Base-by-base conservation (phyloP, 1,284 basidiomycete genomes). In the Ustilago loliicola region DNA sequence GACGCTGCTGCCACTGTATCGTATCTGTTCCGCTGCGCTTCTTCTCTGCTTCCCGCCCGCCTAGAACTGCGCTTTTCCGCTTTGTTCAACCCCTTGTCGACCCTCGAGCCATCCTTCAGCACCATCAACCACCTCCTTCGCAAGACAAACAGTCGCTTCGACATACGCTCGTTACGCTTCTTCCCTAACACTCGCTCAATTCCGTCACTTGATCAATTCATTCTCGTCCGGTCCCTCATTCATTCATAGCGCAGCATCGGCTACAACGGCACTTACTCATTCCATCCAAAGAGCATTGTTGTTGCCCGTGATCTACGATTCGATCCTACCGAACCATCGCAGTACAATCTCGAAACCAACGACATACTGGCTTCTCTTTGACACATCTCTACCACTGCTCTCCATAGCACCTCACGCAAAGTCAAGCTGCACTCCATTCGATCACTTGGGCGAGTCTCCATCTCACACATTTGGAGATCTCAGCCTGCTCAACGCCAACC, bases 391-490 rank as follows among this genome's bases (percentile, higher is more conserved):
- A 13, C 15, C 40, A 32, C 53, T 25, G 5, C n/a, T n/a, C n/a
- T n/a, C n/a, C n/a, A n/a, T n/a, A n/a, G n/a, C n/a, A n/a, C n/a
- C n/a, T n/a, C n/a, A n/a, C 13, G 27, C 29, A 21, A 19, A 10
- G 5, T 21, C 52, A 54, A 36, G 13, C 30, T 50, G 57, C 27
- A 21, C 5, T 19, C n/a, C 47, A 21, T 34, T 32, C 45, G n/a
- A 59, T 30, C 40, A 34, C 5, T 38, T 45, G 2, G 61, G 52
- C 61, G 52, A 42, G 45, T 62, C 61, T 65, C 57, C 64, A 60
- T 42, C 40, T 10, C 38, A 13, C 11, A n/a, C 25, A 19, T 45
- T 38, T 66, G 64, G 64, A 60, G 64, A 60, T 53, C 34, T 23
- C 56, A 34, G 64, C 57, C 57, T 59, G 23, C 36, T 27, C 15